These are phyloP conservation scores for Zygoascus flipseniorum DNA, from an alignment of 805 yeast genomes.

Conservation along the genomic window DNA sequence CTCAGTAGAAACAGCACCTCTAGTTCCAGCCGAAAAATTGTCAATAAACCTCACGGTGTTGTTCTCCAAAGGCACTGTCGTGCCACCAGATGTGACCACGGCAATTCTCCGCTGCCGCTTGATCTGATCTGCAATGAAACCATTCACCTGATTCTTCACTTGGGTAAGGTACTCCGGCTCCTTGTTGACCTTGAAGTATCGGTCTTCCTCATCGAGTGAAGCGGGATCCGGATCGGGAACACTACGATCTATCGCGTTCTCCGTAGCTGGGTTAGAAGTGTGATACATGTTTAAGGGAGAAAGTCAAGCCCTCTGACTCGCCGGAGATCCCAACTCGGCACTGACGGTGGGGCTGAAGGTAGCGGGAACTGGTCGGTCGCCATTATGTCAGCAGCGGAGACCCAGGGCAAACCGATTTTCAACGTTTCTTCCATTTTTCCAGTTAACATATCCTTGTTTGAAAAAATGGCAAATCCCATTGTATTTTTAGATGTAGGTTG, in stretches of 20 bases:
- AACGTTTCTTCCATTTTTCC: no score
- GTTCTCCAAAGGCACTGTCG: slow-evolving; percentile 94
- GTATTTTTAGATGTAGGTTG: slow-evolving; percentile 36
- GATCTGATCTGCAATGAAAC: slow-evolving; percentile 53
- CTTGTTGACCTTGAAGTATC: slow-evolving; percentile 61
- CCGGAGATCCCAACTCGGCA: not conserved
- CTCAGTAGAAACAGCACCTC: slow-evolving; percentile 96
- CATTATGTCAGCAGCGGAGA: not conserved
- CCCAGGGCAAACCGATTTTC: no score
- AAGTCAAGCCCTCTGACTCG: not conserved
- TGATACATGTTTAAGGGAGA: slow-evolving; percentile 12
- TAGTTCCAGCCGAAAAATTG: slow-evolving; percentile 93
- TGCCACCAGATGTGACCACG: slow-evolving; percentile 91
- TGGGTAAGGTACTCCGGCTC: slow-evolving; percentile 69
- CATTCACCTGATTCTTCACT: slow-evolving; percentile 46
- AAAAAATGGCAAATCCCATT: slow-evolving; percentile 23
- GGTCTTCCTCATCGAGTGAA: slow-evolving; percentile 54
- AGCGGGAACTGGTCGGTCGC: not conserved
- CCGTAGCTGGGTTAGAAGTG: slow-evolving; percentile 64
- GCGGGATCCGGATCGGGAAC: slow-evolving; percentile 78
- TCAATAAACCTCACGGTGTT: slow-evolving; percentile 96
- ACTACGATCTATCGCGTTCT: slow-evolving; percentile 69
- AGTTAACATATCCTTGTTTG: no score
- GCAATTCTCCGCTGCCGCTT: slow-evolving; percentile 46
- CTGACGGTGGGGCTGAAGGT: not conserved